Conservation (phyloP, 331 rosid genomes). For the Arachis monticola region DNA sequence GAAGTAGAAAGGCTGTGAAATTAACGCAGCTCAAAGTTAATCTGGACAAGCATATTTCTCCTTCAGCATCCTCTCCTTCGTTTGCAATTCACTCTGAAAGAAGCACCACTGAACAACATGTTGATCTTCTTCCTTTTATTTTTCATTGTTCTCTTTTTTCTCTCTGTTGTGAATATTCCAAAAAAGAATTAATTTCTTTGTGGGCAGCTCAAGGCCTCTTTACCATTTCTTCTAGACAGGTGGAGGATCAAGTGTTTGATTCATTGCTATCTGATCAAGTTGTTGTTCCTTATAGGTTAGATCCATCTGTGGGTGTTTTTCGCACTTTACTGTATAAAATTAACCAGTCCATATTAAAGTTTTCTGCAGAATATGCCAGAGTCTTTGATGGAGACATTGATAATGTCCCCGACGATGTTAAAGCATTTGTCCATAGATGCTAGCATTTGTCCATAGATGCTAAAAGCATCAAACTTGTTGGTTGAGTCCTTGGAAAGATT, state of each 20-base stretch:
- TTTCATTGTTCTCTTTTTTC: not conserved
- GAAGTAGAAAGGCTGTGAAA: no score
- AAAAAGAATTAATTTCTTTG: not conserved
- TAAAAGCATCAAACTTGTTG: not conserved
- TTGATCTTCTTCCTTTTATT: not conserved
- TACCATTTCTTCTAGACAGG: not conserved
- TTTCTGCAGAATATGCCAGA: not conserved
- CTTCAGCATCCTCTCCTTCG: no score
- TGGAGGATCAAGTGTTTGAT: not conserved
- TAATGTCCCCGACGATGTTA: not conserved
- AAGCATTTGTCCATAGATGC: conserved; percentile 26
- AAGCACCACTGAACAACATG: no score
- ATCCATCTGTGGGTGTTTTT: not conserved
- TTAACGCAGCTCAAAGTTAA: no score
- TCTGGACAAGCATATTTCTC: no score
- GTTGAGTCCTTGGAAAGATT: conserved; percentile 8
- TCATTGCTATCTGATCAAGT: not conserved
- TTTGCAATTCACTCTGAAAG: no score
- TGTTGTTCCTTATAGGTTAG: not conserved
- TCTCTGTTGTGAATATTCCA: not conserved
- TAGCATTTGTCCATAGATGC: conserved; percentile 21
- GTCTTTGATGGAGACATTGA: conserved; percentile 1
- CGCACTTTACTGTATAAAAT: conserved; percentile 10
- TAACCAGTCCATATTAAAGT: not conserved
- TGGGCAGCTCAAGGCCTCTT: not conserved